Percentiles rank a stretch among this genome's conserved stretches.
These are phyloP conservation scores for Phialophora macrospora DNA, from an alignment of 2,329 filamentous ascomycete species.

Conservation along the genomic window DNA sequence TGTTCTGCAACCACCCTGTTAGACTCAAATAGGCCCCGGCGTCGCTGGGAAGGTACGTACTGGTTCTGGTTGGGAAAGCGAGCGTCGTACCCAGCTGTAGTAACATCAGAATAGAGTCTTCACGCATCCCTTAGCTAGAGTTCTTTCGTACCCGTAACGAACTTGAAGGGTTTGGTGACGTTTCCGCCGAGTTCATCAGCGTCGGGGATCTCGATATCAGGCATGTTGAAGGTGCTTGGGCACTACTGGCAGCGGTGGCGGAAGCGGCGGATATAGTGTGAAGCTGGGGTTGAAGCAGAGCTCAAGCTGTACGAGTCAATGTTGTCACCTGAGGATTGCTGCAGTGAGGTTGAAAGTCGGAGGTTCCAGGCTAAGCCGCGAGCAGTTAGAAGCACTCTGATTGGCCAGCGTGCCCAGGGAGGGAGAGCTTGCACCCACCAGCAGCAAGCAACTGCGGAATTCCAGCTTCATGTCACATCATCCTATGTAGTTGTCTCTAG, in stretches of 20 bases:
- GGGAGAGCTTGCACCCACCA: constrained; percentile 22
- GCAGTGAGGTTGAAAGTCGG: constrained; percentile 22
- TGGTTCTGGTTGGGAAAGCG: constrained; percentile 96
- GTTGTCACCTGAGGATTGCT: constrained; percentile 32
- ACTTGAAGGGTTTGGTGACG: constrained; percentile 98
- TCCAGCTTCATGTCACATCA: constrained; percentile 18
- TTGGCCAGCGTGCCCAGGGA: constrained; percentile 19
- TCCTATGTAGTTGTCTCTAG: not conserved
- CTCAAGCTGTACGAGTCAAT: constrained; percentile 8
- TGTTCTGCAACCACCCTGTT: constrained; percentile 56
- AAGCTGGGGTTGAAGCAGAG: constrained; percentile 49
- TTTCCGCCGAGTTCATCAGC: constrained; percentile 75
- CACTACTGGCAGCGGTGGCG: constrained; percentile 44
- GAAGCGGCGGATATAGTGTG: constrained; percentile 7
- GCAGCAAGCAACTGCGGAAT: constrained; percentile 23
- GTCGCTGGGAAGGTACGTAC: constrained; percentile 44
- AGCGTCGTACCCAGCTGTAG: constrained; percentile 80
- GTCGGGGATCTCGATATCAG: constrained; percentile 68
- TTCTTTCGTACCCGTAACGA: constrained; percentile 47
- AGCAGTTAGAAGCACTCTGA: constrained; percentile 19
- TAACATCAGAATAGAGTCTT: constrained; percentile 27
- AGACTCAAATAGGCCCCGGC: constrained; percentile 23
- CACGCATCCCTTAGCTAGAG: constrained; percentile 26
- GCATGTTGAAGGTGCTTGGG: constrained; percentile 70
- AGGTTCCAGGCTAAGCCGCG: constrained; percentile 25